Evolutionary conservation across 257 asterid species (phyloP).

Genomic region (Ligustrum vulgare): DNA sequence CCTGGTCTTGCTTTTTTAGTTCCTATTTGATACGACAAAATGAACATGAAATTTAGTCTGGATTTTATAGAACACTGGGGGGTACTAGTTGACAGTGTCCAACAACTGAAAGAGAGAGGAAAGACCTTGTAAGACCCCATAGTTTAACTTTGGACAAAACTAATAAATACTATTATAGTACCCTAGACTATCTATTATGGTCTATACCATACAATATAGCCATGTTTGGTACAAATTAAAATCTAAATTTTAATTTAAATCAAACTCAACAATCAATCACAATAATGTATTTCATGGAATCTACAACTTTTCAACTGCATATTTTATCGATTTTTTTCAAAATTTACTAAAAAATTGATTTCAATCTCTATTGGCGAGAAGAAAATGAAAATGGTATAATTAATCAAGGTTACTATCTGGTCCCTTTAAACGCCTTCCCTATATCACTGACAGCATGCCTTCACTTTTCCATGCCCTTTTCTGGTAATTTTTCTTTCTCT

Average conservation of each 20-base stretch:
- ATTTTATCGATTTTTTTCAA: too few species aligned
- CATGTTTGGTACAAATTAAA: too few species aligned
- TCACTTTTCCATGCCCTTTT: conserved; percentile 33
- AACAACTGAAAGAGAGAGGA: conserved; percentile 11
- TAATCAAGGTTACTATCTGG: conserved; percentile 36
- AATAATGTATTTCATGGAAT: too few species aligned
- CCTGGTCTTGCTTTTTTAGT: conserved; percentile 17
- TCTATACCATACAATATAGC: neutral
- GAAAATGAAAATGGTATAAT: neutral
- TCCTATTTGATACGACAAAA: conserved; percentile 36
- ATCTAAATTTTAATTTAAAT: too few species aligned
- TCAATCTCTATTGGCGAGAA: neutral
- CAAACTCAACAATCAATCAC: too few species aligned
- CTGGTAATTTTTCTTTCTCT: neutral
- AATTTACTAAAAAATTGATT: too few species aligned
- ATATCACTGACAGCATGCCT: conserved; percentile 34
- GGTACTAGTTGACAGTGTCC: conserved; percentile 27
- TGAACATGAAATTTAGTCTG: conserved; percentile 16
- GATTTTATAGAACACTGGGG: conserved; percentile 34
- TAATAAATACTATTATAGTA: conserved; percentile 32
- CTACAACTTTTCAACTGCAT: too few species aligned
- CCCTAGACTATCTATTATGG: neutral
- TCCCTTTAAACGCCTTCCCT: conserved; percentile 26
- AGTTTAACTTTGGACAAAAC: conserved; percentile 44
- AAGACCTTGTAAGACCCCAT: conserved; percentile 29